Conservation (phyloP, 2,329 filamentous ascomycete species). For the Decorospora gaudefroyi region DNA sequence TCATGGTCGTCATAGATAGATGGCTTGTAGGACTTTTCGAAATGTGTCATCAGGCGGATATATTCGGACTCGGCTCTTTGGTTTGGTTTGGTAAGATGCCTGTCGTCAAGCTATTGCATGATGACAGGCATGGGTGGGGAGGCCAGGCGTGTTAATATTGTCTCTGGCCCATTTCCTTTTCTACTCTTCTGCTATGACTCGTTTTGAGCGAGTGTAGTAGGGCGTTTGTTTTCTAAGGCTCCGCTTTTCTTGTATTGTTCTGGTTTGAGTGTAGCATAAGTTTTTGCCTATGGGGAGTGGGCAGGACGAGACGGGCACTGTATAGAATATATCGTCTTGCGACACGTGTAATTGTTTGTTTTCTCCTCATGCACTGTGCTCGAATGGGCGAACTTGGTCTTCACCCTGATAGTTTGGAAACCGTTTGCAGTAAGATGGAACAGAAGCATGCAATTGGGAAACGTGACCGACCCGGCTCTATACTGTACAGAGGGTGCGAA, state of each 20-base stretch:
- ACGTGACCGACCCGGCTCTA: constrained; percentile 46
- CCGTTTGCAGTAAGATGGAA: constrained; percentile 1
- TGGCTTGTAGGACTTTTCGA: constrained; percentile 15
- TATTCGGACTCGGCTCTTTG: not conserved
- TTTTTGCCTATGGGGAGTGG: constrained; percentile 4
- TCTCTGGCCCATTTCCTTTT: constrained; percentile 24
- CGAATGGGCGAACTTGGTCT: not conserved
- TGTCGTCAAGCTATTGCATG: no score
- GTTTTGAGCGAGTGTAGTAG: constrained; percentile 15
- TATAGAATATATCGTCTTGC: constrained; percentile 24
- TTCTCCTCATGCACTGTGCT: not conserved
- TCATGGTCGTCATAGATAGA: no score
- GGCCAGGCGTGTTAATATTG: constrained; percentile 24
- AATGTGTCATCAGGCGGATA: constrained; percentile 9
- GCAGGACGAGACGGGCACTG: constrained; percentile 14
- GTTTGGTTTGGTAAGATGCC: no score
- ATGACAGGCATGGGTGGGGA: constrained; percentile 16
- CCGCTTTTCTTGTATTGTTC: constrained; percentile 12
- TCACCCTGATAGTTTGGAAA: not conserved
- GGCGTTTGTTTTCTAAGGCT: constrained; percentile 26
- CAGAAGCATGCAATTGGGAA: constrained; percentile 41
- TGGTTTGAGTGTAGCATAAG: constrained; percentile 23
- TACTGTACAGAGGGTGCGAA: constrained; percentile 51
- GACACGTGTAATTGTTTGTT: not conserved
- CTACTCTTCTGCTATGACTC: constrained; percentile 30